Evolutionary conservation across 768 basidiomycete species (phyloP).

Genomic region (Lentinula edodes): DNA sequence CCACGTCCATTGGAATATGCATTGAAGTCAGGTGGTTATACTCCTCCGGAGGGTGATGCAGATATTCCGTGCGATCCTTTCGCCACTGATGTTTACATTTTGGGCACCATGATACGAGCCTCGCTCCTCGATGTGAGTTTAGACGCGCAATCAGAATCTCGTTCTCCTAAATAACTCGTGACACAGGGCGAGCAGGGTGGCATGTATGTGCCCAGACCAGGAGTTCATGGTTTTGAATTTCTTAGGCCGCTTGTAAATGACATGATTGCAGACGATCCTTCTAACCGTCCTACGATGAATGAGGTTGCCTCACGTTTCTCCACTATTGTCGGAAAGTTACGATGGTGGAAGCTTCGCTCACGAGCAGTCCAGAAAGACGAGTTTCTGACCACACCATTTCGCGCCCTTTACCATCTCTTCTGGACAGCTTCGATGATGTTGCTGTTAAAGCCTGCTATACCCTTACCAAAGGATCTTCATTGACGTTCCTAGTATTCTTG

Average conservation of each 20-base stretch:
- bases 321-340: not conserved
- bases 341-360: conserved; percentile 15
- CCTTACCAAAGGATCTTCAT: not conserved
- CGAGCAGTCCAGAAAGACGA: conserved; percentile 1
- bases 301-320: conserved; percentile 11
- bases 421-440: not conserved
- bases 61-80: too few relatives aligned
- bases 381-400: not conserved
- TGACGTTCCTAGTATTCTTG: not conserved
- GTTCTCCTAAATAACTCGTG: not conserved
- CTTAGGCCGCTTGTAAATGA: conserved; percentile 11
- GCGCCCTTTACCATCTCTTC: not conserved
- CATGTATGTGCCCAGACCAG: not conserved
- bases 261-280: conserved; percentile 18
- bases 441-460: not conserved
- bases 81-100: too few relatives aligned
- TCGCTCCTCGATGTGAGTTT: conserved; percentile 8
- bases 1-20: not conserved
- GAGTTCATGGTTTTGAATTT: conserved; percentile 12
- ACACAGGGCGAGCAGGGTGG: not conserved
- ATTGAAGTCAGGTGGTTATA: too few relatives aligned
- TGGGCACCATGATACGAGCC: conserved; percentile 6
- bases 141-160: not conserved
- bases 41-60: conserved; percentile 9
- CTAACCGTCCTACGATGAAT: conserved; percentile 13